phyloP scores from a whole-genome alignment of 805 yeast genomes.

The Spencermartinsiella europaea region DNA sequence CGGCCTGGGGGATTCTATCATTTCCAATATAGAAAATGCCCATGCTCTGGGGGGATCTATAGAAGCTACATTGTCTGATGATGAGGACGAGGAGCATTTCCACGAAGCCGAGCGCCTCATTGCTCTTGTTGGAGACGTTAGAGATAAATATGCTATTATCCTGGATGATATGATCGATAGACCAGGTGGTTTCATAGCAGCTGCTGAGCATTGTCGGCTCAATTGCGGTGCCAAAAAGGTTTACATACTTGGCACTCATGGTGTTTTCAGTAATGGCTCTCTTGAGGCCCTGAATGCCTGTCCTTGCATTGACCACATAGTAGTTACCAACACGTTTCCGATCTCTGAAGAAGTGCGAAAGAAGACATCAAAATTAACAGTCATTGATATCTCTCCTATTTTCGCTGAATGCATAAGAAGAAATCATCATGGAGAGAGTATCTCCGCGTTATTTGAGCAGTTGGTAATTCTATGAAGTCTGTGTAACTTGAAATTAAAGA shows the following conservation, averaged over 20 bases:
- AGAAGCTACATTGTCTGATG: slow-evolving; percentile 72
- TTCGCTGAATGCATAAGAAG: slow-evolving; percentile 98
- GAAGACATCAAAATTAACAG: slow-evolving; percentile 63
- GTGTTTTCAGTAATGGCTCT: slow-evolving; percentile 84
- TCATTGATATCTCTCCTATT: slow-evolving; percentile 90
- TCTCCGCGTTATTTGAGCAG: slow-evolving; percentile 87
- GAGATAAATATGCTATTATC: slow-evolving; percentile 85
- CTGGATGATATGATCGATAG: slow-evolving; percentile 97
- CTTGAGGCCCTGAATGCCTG: slow-evolving; percentile 72
- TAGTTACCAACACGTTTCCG: slow-evolving; percentile 96
- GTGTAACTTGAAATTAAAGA: background rate
- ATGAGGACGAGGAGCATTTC: slow-evolving; percentile 78
- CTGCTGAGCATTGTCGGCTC: slow-evolving; percentile 93
- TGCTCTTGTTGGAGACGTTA: slow-evolving; percentile 94
- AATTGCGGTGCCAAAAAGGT: slow-evolving; percentile 96
- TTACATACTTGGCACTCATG: slow-evolving; percentile 91
- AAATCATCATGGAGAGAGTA: slow-evolving; percentile 97
- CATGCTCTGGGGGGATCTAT: slow-evolving; percentile 77
- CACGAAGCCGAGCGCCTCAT: slow-evolving; percentile 73
- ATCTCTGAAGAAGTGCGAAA: slow-evolving; percentile 57
- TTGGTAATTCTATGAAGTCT: slow-evolving; percentile 42
- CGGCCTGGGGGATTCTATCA: slow-evolving; percentile 5
- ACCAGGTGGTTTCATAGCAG: slow-evolving; percentile 89
- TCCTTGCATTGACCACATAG: slow-evolving; percentile 81
- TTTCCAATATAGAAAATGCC: slow-evolving; percentile 21